Conservation (phyloP, 768 basidiomycete genomes). For the Leucocoprinus birnbaumii region DNA sequence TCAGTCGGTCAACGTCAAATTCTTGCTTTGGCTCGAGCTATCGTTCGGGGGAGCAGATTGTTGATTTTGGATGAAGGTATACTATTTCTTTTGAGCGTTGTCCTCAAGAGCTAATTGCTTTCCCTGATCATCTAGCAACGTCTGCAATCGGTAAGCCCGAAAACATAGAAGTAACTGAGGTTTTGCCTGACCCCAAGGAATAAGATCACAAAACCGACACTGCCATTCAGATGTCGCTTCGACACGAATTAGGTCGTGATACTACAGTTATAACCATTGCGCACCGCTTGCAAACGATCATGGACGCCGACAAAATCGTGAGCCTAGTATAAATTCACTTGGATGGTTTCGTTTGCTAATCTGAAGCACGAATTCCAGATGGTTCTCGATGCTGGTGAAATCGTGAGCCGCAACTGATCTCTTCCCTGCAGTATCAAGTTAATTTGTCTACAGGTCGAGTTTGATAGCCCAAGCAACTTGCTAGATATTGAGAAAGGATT, state of each 20-base stretch:
- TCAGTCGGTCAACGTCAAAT: constrained; percentile 73
- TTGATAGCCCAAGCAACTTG: constrained; percentile 45
- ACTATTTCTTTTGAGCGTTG: constrained; percentile 8
- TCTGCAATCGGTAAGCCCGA: constrained; percentile 36
- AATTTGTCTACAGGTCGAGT: neutral
- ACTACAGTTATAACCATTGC: constrained; percentile 66
- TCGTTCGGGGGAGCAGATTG: constrained; percentile 49
- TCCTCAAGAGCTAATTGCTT: neutral
- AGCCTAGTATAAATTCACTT: constrained; percentile 12
- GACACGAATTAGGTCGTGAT: constrained; percentile 57
- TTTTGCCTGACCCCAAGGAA: neutral
- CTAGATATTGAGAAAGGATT: constrained; percentile 48
- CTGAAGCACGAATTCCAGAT: constrained; percentile 5
- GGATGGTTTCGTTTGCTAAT: no score
- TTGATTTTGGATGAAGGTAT: constrained; percentile 60
- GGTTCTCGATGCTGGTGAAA: constrained; percentile 18
- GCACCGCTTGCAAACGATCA: constrained; percentile 64
- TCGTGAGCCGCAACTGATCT: constrained; percentile 11
- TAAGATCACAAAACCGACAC: constrained; percentile 59
- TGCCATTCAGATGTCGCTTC: constrained; percentile 65
- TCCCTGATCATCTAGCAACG: constrained; percentile 26
- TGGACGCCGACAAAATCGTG: constrained; percentile 55
- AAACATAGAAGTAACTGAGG: neutral
- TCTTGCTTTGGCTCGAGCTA: constrained; percentile 56
- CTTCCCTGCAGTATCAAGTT: no score